Conservation (phyloP, 495 filamentous ascomycete species). For the Cairneyella variabilis region DNA sequence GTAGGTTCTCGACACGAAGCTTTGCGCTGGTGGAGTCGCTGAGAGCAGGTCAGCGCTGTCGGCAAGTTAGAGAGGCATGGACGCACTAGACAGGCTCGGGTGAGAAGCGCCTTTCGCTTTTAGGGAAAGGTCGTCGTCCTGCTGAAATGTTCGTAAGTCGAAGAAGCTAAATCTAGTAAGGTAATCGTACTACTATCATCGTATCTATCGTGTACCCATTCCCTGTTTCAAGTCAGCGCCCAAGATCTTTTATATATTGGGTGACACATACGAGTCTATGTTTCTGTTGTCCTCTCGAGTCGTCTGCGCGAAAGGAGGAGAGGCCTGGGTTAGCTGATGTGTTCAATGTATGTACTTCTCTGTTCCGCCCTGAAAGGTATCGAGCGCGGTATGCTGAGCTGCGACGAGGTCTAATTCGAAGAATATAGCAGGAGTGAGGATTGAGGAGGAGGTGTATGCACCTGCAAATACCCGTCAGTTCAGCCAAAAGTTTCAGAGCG, state of each 20-base stretch:
- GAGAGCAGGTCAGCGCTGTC: constrained; percentile 4
- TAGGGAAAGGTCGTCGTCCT: constrained; percentile 21
- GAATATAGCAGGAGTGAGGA: constrained; percentile 36
- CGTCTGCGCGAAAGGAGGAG: constrained; percentile 36
- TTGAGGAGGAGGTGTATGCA: constrained; percentile 35
- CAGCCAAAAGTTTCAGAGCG: background rate
- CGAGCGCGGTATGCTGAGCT: constrained; percentile 19
- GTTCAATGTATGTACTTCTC: constrained; percentile 33
- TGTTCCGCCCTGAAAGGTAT: constrained; percentile 21
- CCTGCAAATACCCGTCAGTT: constrained; percentile 19
- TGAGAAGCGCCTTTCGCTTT: constrained; percentile 21
- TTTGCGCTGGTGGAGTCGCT: constrained; percentile 59
- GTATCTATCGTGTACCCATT: constrained; percentile 89
- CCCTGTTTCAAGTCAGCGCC: too few species aligned
- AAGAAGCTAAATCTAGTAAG: constrained; percentile 9
- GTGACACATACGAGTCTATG: constrained; percentile 45
- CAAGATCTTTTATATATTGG: too few species aligned
- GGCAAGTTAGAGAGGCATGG: background rate
- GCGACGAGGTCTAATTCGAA: constrained; percentile 24
- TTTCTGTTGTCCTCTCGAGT: constrained; percentile 47
- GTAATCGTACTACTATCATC: constrained; percentile 53
- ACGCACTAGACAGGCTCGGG: constrained; percentile 9
- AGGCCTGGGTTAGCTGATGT: constrained; percentile 28
- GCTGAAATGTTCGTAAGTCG: constrained; percentile 19
- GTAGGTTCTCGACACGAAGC: constrained; percentile 84